These are phyloP conservation scores for Phaeomoniella chlamydospora DNA, from an alignment of 2,329 filamentous ascomycete species.

Conservation along the genomic window DNA sequence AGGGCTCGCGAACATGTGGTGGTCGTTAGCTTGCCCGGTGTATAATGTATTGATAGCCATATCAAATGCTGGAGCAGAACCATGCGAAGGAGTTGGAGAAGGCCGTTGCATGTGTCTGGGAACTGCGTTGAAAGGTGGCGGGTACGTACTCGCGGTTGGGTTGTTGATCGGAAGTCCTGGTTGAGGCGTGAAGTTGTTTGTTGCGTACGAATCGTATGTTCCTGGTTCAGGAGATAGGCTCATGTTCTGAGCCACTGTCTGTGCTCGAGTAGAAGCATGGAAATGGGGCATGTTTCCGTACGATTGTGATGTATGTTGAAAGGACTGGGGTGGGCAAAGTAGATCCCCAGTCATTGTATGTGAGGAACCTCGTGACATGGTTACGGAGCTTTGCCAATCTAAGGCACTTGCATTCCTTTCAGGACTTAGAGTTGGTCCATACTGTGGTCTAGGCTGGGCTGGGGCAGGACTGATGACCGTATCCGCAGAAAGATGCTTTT, in stretches of 20 bases:
- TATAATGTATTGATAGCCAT: slow-evolving; percentile 4
- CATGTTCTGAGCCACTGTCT: too few species aligned
- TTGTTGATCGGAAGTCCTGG: slow-evolving; percentile 4
- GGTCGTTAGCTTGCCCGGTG: slow-evolving; percentile 3
- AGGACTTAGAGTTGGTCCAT: not conserved
- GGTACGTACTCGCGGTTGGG: slow-evolving; percentile 10
- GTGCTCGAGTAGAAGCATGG: not conserved
- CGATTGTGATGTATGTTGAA: not conserved
- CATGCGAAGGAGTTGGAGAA: not conserved
- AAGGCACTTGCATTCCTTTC: slow-evolving; percentile 1
- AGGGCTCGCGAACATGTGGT: not conserved
- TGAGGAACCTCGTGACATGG: slow-evolving; percentile 3
- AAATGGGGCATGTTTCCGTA: not conserved
- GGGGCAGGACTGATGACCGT: slow-evolving; percentile 47
- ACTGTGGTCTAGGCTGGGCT: not conserved
- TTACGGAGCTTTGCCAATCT: slow-evolving; percentile 4
- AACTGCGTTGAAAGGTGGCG: slow-evolving; percentile 9
- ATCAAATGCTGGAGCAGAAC: not conserved
- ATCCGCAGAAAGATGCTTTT: slow-evolving; percentile 30
- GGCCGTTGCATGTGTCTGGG: slow-evolving; percentile 3
- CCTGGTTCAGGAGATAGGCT: not conserved
- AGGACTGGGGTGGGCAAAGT: not conserved
- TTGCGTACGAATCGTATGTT: not conserved
- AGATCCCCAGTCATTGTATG: slow-evolving; percentile 1
- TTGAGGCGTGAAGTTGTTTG: not conserved